Conservation (phyloP, 1,139 yeast species). For the Lipomyces yarrowii region DNA sequence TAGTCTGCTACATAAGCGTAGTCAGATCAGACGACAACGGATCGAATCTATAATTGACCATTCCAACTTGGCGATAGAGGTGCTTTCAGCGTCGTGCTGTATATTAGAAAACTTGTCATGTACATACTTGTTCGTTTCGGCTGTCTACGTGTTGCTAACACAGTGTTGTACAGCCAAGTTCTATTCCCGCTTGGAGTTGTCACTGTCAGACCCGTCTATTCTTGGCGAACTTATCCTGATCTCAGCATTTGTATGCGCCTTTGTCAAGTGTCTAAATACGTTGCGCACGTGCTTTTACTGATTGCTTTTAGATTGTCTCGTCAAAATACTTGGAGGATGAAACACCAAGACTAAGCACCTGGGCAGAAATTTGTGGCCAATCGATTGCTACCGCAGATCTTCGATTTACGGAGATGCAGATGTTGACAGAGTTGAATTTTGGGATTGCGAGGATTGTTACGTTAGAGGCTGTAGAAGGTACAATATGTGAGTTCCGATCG, state of each 20-base stretch:
- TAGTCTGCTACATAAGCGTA: neutral
- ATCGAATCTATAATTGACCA: neutral
- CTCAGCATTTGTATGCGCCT: neutral
- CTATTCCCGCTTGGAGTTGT: neutral
- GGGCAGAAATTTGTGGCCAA: neutral
- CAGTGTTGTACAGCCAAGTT: neutral
- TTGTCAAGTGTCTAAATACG: neutral
- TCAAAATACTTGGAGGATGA: neutral
- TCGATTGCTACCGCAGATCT: neutral
- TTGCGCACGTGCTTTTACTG: neutral
- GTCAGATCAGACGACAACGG: constrained; percentile 1
- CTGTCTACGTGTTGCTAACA: neutral
- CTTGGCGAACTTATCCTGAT: neutral
- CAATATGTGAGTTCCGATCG: neutral
- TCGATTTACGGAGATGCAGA: neutral
- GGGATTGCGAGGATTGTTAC: neutral
- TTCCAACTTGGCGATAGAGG: neutral
- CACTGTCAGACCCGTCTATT: neutral
- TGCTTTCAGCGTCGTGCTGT: neutral
- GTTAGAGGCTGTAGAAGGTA: neutral
- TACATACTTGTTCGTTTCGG: neutral
- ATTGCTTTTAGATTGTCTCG: neutral
- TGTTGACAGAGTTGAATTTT: neutral
- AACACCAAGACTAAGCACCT: neutral
- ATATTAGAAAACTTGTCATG: neutral